Conservation (phyloP, 306 rosid species). For the Lathyrus tuberosus region DNA sequence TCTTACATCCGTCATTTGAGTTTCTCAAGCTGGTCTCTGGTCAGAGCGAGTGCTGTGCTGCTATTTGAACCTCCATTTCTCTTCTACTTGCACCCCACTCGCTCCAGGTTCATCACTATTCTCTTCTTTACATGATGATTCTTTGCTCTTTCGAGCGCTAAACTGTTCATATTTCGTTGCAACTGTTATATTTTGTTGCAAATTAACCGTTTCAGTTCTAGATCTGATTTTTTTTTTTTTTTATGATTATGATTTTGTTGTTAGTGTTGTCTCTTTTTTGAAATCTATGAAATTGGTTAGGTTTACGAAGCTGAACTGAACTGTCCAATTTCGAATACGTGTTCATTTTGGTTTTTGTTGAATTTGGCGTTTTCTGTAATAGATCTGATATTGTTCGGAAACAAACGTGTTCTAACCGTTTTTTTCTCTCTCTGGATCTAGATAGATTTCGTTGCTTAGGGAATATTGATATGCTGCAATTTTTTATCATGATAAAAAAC, state of each 20-base stretch:
- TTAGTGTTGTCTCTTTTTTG: background rate
- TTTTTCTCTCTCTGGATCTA: background rate
- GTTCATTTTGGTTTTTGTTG: constrained; percentile 8
- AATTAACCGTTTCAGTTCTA: background rate
- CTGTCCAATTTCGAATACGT: background rate
- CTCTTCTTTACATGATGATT: background rate
- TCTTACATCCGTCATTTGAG: background rate
- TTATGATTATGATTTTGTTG: background rate
- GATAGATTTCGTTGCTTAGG: constrained; percentile 24
- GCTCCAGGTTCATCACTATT: constrained; percentile 41
- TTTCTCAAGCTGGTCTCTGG: constrained; percentile 6
- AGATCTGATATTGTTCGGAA: constrained; percentile 27
- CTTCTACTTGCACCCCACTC: constrained; percentile 25
- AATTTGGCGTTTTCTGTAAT: constrained; percentile 19
- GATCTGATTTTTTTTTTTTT: constrained; percentile 34
- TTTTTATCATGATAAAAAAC: constrained; percentile 14
- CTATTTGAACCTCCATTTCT: background rate
- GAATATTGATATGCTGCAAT: constrained; percentile 34
- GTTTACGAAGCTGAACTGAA: constrained; percentile 34
- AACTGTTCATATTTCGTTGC: background rate
- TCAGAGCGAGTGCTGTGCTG: constrained; percentile 15
- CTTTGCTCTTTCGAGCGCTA: background rate
- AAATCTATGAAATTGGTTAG: background rate
- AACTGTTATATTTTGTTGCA: background rate
- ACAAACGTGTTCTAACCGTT: background rate